Evolutionary conservation across 1,139 yeast species (phyloP), one percentile per base, ranked within the genome.

Genomic region (Zygoascus sp.): DNA sequence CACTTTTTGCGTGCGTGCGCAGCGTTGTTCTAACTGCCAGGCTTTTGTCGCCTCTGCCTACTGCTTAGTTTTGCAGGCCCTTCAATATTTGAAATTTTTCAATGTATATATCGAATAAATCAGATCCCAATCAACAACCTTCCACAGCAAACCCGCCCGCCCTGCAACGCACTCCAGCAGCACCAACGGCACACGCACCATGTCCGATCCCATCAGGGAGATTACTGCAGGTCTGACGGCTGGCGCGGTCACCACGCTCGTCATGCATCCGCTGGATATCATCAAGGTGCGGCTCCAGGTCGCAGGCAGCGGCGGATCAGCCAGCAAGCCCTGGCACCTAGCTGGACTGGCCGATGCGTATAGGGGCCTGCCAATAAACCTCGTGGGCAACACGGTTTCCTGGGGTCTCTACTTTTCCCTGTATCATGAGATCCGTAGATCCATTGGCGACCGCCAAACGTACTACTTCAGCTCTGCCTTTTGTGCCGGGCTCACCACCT

Each of bases 251-350:
- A 83, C 97, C 3, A 90, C 97, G 1, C 56, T 85, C 2, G 69
- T 83, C 5, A 82, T 92, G 41, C 98, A 92, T 63, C 98, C 98
- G 1, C 68, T 92, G 35, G 98, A 92, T 63, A 72, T 92, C 48
- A 68, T 90, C 56, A 92, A 92, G 65, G 75, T 89, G 11, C 72
- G 97, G 49, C 69, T 92, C 39, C 98, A 92, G 53, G 64, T 67
- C 44, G 36, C 21, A 10, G 16, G 22, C 11, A 19, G 35, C 3
- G 45, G 49, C 1, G 43, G 21, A 20, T 40, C 49, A 21, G n/a
- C n/a, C n/a, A 30, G 37, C 19, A 32, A 44, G 15, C 38, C 38
- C 2, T 42, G 45, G 45, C 23, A 27, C 6, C 16, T 42, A 11
- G 25, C 19, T 3, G 32, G 35, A 8, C 16, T 35, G 4, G 13